Evolutionary conservation across 768 basidiomycete species (phyloP).

Genomic region (Boletus pseudo-olivaceus): DNA sequence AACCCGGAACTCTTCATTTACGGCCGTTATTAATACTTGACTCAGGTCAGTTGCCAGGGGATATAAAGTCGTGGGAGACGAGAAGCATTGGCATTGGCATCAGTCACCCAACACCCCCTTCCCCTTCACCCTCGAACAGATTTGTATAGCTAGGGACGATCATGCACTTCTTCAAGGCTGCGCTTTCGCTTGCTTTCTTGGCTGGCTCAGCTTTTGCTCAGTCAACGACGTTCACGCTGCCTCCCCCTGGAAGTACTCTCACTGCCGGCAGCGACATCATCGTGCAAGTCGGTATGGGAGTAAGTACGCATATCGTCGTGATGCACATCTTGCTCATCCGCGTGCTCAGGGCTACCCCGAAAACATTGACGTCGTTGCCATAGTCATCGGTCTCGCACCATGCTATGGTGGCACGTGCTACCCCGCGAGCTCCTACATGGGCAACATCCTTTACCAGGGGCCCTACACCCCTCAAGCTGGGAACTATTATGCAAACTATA

Average conservation of each 20-base stretch:
- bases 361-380: slow-evolving; percentile 26
- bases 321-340: neutral
- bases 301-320: neutral
- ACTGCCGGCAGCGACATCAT: slow-evolving; percentile 3
- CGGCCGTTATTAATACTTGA: neutral
- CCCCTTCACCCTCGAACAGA: neutral
- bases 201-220: slow-evolving; percentile 16
- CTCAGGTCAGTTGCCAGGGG: neutral
- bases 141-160: neutral
- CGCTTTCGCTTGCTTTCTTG: slow-evolving; percentile 13
- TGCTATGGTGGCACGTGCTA: slow-evolving; percentile 26
- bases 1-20: neutral
- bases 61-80: slow-evolving; percentile 15
- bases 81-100: neutral
- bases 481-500: slow-evolving; percentile 30
- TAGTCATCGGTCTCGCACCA: slow-evolving; percentile 31
- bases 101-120: neutral
- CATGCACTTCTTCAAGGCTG: slow-evolving; percentile 17
- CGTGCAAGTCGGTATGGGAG: slow-evolving; percentile 20
- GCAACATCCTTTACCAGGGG: slow-evolving; percentile 35
- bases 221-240: slow-evolving; percentile 5
- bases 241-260: slow-evolving; percentile 9
- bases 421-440: slow-evolving; percentile 23
- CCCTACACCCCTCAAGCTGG: slow-evolving; percentile 24
- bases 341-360: slow-evolving; percentile 15